These are phyloP conservation scores for Zizania latifolia DNA, from an alignment of 176 grass and related monocot genomes.

Conservation along the genomic window DNA sequence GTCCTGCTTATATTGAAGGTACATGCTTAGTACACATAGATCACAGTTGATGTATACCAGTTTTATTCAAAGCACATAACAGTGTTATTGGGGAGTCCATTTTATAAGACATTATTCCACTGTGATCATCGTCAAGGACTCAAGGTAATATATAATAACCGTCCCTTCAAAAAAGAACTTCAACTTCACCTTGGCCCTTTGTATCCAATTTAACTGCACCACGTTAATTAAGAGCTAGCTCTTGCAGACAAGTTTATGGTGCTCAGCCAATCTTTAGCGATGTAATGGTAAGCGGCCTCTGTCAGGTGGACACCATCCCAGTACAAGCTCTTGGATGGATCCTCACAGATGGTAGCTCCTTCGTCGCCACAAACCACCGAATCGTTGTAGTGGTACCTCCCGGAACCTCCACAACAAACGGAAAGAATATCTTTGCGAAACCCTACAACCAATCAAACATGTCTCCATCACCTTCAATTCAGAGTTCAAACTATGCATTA, in stretches of 20 bases:
- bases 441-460: constrained; percentile 8
- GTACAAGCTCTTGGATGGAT: neutral
- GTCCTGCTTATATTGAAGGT: too few relatives aligned
- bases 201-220: neutral
- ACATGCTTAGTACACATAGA: too few relatives aligned
- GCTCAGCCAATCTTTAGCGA: neutral
- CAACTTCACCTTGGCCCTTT: too few relatives aligned
- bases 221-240: neutral
- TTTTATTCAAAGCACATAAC: too few relatives aligned
- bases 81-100: too few relatives aligned
- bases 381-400: neutral
- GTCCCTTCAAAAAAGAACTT: too few relatives aligned
- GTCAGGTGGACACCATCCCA: neutral
- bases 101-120: too few relatives aligned
- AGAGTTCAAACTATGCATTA: too few relatives aligned
- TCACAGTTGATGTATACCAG: too few relatives aligned
- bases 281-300: neutral
- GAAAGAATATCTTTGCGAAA: neutral
- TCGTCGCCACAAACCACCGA: neutral
- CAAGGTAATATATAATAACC: too few relatives aligned
- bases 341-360: neutral
- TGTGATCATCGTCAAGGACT: too few relatives aligned
- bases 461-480: too few relatives aligned
- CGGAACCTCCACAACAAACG: neutral
- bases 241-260: neutral